Conservation (phyloP, 768 basidiomycete genomes). For the Psilocybe tampanensis region DNA sequence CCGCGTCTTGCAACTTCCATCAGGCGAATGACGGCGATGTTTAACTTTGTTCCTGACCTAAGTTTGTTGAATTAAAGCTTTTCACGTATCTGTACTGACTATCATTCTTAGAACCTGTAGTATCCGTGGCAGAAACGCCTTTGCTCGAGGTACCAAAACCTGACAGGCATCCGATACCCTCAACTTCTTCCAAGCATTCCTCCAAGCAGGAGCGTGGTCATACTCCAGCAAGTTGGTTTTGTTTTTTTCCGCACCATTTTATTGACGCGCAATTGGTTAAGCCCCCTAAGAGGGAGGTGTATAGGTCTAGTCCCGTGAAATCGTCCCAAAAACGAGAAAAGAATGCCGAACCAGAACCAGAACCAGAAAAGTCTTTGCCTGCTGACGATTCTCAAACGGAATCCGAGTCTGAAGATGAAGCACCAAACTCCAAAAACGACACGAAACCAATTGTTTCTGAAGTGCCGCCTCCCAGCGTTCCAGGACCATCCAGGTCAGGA, state of each 20-base stretch:
- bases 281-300: too few relatives aligned
- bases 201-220: background rate
- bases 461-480: conserved; percentile 8
- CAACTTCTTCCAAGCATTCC: background rate
- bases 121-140: conserved; percentile 46
- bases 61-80: conserved; percentile 48
- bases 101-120: conserved; percentile 49
- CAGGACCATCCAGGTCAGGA: conserved; percentile 1
- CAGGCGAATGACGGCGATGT: conserved; percentile 70
- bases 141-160: conserved; percentile 33
- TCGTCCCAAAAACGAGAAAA: conserved; percentile 6
- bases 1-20: conserved; percentile 69
- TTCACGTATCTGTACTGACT: conserved; percentile 14
- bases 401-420: conserved; percentile 47
- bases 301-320: conserved; percentile 9
- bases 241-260: background rate
- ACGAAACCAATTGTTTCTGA: conserved; percentile 3
- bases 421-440: conserved; percentile 3
- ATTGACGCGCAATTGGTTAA: too few relatives aligned
- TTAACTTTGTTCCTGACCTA: conserved; percentile 65
- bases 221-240: conserved; percentile 17
- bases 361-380: background rate
- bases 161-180: background rate
- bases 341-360: background rate
- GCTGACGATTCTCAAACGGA: conserved; percentile 40